Evolutionary conservation across 148 eudicot species (phyloP).

Genomic region (Gaultheria prostrata): DNA sequence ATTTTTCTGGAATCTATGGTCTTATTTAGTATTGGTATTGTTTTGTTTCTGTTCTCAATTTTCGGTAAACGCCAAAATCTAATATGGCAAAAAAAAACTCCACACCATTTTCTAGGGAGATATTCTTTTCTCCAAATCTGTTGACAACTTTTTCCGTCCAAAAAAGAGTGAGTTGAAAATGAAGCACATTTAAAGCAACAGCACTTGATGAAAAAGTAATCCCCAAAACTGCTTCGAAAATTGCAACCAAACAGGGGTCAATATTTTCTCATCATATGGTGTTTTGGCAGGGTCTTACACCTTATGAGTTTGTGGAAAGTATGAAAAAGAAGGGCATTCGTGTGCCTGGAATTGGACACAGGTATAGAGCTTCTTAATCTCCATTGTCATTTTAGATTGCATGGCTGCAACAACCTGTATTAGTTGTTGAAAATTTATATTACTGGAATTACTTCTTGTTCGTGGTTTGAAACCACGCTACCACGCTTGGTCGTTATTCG

Average conservation of each 20-base stretch:
- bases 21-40: neutral
- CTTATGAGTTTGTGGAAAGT: constrained; percentile 90
- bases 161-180: neutral
- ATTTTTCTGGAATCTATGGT: neutral
- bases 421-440: neutral
- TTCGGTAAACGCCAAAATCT: neutral
- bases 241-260: neutral
- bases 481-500: neutral
- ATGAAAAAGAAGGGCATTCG: constrained; percentile 99
- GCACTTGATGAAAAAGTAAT: neutral
- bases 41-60: neutral
- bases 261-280: constrained; percentile 9
- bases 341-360: constrained; percentile 99
- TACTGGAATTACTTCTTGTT: neutral
- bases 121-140: neutral
- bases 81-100: neutral
- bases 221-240: neutral
- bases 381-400: neutral
- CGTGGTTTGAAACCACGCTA: constrained; percentile 1
- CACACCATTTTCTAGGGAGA: neutral
- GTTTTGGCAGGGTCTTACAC: constrained; percentile 65
- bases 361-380: constrained; percentile 36
- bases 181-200: neutral
- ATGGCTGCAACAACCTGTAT: neutral
- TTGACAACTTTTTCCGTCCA: neutral